Percentiles rank a stretch among this genome's conserved stretches.
phyloP scores from a whole-genome alignment of 2,329 filamentous ascomycete genomes.

The Basipetospora chlamydospora region DNA sequence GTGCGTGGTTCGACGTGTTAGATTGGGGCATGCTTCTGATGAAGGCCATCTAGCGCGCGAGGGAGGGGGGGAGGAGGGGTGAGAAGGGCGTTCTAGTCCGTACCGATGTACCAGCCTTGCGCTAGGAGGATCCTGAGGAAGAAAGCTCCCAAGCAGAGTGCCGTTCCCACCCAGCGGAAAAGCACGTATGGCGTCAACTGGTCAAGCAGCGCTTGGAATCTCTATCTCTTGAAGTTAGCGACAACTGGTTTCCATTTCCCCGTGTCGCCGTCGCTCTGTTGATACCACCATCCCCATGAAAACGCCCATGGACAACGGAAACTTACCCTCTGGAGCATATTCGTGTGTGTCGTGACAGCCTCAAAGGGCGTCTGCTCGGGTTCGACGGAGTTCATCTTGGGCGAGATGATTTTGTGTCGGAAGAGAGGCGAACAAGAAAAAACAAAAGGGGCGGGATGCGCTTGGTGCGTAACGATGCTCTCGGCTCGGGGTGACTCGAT shows the following conservation, averaged over 20 bases:
- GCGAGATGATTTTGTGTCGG: no score
- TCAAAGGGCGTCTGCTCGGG: slow-evolving; percentile 85
- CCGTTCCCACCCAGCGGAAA: slow-evolving; percentile 87
- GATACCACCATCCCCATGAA: no score
- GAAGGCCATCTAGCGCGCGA: background rate
- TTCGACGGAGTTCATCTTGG: slow-evolving; percentile 69
- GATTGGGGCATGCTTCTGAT: background rate
- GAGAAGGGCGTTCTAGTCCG: slow-evolving; percentile 10
- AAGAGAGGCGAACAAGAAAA: no score
- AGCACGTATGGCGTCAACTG: slow-evolving; percentile 78
- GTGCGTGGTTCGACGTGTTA: background rate
- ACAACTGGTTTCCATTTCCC: no score
- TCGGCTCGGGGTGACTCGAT: no score
- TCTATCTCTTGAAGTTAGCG: slow-evolving; percentile 32
- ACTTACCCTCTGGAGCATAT: slow-evolving; percentile 55
- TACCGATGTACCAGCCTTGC: slow-evolving; percentile 98
- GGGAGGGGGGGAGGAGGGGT: background rate
- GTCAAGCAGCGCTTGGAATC: slow-evolving; percentile 90
- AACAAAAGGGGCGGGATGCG: background rate
- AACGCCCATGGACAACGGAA: no score
- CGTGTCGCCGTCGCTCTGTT: no score
- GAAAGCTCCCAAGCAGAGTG: slow-evolving; percentile 60
- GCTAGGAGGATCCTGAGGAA: slow-evolving; percentile 79
- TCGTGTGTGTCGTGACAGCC: slow-evolving; percentile 75
- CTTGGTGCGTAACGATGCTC: no score